Evolutionary conservation across 2,329 filamentous ascomycete genomes (phyloP), one percentile per base, ranked within the genome.

Genomic region (Nakataea oryzae): DNA sequence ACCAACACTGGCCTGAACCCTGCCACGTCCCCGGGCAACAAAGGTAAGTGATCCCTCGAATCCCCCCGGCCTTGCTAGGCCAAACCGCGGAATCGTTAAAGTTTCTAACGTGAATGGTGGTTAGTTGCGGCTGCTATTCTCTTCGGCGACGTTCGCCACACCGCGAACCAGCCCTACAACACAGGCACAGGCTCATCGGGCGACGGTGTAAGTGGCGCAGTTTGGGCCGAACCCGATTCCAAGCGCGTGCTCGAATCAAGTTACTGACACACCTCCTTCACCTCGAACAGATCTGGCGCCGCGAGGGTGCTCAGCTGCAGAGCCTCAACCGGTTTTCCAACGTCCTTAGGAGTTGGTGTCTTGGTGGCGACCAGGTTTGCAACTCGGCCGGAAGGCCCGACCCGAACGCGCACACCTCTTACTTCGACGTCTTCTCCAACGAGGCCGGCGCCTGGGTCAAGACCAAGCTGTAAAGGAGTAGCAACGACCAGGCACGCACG

Each of bases 121-220:
- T 11, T 17, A 65, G 65, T 72, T 58, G 66, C 61, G 8, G 69
- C 69, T 9, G 67, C 61, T 3, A 62, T 66, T 2, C 41, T 71
- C 21, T 71, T 70, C 58, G 70, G 70, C 17, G 69, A 72, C 62
- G 65, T 67, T 41, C 65, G 66, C n/a, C 70, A 72, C 62, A 63
- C 65, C 24, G 65, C 67, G 11, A 63, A 67, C 64, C 68, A 71
- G 65, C 59, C 64, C 11, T 71, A 71, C 61, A 71, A 71, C 60
- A 64, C 64, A 7, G 65, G 66, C 17, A 67, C 64, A 54, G 70
- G 70, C n/a, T 62, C 65, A n/a, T 64, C 55, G 21, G 64, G 62
- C 4, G 58, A 62, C 41, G 67, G 66, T 32, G 66, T 67, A 63
- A 64, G 66, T 62, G 5, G 5, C 9, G 2, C 5, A 7, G 6